A percentile compares a stretch with the other conserved stretches of the same genome.
Evolutionary conservation across 176 grass and related monocot species (phyloP).

Genomic region (Oryza rufipogon): DNA sequence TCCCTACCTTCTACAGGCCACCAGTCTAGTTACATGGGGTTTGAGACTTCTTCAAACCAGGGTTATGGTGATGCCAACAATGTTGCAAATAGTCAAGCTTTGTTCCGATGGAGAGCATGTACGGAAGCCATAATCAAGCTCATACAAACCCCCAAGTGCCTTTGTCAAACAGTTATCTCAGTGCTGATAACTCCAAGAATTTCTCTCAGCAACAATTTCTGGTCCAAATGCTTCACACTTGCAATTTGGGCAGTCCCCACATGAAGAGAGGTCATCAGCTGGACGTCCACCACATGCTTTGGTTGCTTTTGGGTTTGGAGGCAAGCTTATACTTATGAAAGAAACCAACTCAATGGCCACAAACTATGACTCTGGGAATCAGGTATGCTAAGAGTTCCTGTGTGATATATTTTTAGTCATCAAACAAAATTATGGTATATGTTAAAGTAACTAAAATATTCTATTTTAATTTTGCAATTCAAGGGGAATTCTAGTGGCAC

Average conservation of each 20-base stretch:
- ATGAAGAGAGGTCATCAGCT: conserved; percentile 66
- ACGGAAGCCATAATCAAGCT: conserved; percentile 41
- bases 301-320: conserved; percentile 92
- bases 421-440: conserved; percentile 13
- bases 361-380: conserved; percentile 58
- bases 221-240: conserved; percentile 62
- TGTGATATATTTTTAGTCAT: conserved; percentile 31
- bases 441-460: conserved; percentile 35
- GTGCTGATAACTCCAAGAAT: conserved; percentile 55
- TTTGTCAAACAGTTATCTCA: conserved; percentile 61
- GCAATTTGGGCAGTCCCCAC: conserved; percentile 52
- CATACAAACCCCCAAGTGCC: conserved; percentile 44
- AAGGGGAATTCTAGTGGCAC: conserved; percentile 54
- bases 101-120: conserved; percentile 50
- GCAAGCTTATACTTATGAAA: conserved; percentile 83
- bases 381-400: conserved; percentile 50
- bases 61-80: conserved; percentile 52
- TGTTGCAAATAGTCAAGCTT: conserved; percentile 41
- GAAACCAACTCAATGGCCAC: conserved; percentile 63
- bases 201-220: conserved; percentile 66
- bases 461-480: conserved; percentile 34
- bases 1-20: conserved; percentile 40
- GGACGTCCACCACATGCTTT: conserved; percentile 84
- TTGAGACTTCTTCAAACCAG: conserved; percentile 46
- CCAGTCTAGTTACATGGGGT: conserved; percentile 37